Evolutionary conservation across 495 filamentous ascomycete genomes (phyloP), one percentile per base, ranked within the genome.

Genomic region (Penicillium turbatum): DNA sequence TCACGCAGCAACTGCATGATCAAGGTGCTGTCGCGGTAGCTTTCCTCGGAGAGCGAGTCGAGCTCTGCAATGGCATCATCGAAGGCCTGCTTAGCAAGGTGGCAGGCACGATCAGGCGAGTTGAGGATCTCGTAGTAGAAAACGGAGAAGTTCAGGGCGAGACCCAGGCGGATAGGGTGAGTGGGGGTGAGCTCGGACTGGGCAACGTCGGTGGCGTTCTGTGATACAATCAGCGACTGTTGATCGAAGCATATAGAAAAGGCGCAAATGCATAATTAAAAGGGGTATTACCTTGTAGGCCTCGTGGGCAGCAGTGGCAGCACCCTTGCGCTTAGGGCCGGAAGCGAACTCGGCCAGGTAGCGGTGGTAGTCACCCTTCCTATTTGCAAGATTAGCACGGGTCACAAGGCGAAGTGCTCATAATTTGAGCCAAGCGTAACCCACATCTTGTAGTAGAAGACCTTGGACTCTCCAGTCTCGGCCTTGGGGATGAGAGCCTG

Each of bases 371-470:
- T 98, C 93, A 76, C 93, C 93, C 88, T 97, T 98, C 93, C 93
- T 98, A 63, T 71, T 66, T 59, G 27, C 38, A 31, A 37, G 61
- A 52, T 48, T 29, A 55, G 38, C 30, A 13, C 15, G 7, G 35
- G 17, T 37, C 19, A 17, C 35, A 27, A 11, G 9, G 11, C 17
- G 7, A 13, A 9, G 12, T 2, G 13, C 30, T 5, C 7, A 2
- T 16, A 17, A 19, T 2, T 0, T 8, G 1, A 37, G 3, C 6
- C 42, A 24, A 11, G 11, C 10, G 12, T 7, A 37, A 81, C 89
- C 53, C 76, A 97, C 93, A 99, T 99, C 87, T 99, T 99, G 87
- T 97, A 95, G 80, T 99, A 99, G 74, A 99, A 99, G 64, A 99
- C 93, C 83, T 97, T 97, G 65, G 91, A 96, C 83, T 99, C 93